These are phyloP conservation scores for Alternaria viburni DNA, from an alignment of 2,329 filamentous ascomycete genomes.

Conservation along the genomic window DNA sequence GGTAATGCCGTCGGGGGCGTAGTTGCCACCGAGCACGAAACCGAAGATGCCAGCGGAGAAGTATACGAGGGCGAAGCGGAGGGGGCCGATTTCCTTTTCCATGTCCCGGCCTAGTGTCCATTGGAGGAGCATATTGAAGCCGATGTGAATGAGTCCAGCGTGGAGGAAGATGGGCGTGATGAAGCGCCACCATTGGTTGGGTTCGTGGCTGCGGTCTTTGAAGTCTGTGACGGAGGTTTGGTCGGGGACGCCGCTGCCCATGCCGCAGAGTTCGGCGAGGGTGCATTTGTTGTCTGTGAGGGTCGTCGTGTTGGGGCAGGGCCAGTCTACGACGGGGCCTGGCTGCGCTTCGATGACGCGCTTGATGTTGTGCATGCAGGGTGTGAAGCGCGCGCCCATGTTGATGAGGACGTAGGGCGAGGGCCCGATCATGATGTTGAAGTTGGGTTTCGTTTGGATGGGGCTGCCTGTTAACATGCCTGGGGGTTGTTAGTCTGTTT, in stretches of 20 bases:
- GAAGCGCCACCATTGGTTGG: conserved; percentile 97
- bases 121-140: conserved; percentile 92
- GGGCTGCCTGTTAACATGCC: conserved; percentile 77
- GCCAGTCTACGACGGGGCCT: conserved; percentile 63
- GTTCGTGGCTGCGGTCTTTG: conserved; percentile 66
- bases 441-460: conserved; percentile 79
- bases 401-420: conserved; percentile 91
- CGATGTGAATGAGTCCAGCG: conserved; percentile 91
- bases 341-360: conserved; percentile 62
- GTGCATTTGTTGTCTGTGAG: conserved; percentile 69
- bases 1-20: conserved; percentile 78
- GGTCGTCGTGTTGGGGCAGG: conserved; percentile 75
- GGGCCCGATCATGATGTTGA: conserved; percentile 98
- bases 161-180: conserved; percentile 96
- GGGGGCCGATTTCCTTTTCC: conserved; percentile 84
- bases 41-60: conserved; percentile 92
- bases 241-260: conserved; percentile 73
- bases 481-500: conserved; percentile 44
- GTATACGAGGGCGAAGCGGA: conserved; percentile 90
- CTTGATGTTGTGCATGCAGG: conserved; percentile 89
- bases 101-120: conserved; percentile 90
- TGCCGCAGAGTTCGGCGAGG: conserved; percentile 83
- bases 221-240: conserved; percentile 59
- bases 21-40: conserved; percentile 94
- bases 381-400: conserved; percentile 91